Evolutionary conservation across 202 grass and related monocot genomes (phyloP).

Genomic region (Brachypodium distachyon): DNA sequence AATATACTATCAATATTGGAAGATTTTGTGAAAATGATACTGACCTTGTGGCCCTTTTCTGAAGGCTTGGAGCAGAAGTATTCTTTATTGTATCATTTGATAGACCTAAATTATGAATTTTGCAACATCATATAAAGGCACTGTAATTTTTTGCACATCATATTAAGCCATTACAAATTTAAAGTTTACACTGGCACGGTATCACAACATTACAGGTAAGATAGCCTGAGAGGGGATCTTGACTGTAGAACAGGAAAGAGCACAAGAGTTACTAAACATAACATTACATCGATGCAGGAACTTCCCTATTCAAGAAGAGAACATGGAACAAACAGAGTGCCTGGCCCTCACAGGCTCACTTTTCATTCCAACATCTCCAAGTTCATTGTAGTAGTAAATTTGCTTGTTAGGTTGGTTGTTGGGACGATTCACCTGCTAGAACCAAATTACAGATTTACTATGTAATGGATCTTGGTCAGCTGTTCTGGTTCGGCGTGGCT

Average conservation of each 20-base stretch:
- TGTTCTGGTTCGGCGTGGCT: constrained; percentile 30
- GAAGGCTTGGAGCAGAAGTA: neutral
- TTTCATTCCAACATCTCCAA: neutral
- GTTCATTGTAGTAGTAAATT: neutral
- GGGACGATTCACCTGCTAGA: neutral
- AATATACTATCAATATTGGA: too few species aligned
- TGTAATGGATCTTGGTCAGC: constrained; percentile 6
- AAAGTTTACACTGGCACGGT: neutral
- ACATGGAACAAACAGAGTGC: neutral
- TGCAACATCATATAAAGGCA: neutral
- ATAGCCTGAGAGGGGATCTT: neutral
- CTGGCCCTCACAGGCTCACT: neutral
- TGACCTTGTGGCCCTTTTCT: neutral
- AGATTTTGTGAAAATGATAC: neutral
- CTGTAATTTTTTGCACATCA: neutral
- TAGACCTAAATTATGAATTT: neutral
- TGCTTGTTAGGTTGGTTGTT: neutral
- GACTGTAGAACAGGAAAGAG: neutral
- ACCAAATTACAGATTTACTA: neutral
- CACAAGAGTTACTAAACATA: neutral
- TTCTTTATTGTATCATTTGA: neutral
- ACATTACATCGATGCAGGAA: neutral
- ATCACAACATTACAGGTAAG: neutral
- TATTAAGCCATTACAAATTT: neutral
- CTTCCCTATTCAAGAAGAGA: neutral